Base-by-base conservation (phyloP, 208 protist genomes). In the Wallacemonas sp. region DNA sequence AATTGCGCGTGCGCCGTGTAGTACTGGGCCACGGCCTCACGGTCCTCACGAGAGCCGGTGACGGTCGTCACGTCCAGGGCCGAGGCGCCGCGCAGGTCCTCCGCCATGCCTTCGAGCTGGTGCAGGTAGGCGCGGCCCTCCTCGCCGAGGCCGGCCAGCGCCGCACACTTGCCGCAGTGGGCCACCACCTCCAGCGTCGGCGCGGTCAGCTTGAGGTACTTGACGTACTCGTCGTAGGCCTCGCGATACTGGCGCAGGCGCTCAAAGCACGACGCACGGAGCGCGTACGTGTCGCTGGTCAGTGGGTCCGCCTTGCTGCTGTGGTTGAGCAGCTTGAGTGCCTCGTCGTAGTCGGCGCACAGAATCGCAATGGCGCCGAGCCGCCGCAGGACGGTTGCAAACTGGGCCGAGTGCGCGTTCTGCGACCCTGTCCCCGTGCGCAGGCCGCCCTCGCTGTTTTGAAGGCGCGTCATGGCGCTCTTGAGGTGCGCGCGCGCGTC, bases 221-320 rank as follows among this genome's bases (percentile, higher is more conserved):
- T 94, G 45, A 81, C 74, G 65, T 89, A 94, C 74, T 96, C 87
- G 26, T 81, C 79, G 61, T 82, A 91, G 20, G 91, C 91, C 44
- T 70, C 61, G 0, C 55, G 46, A 33, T 76, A 71, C 45, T 74
- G 70, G 14, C 62, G 62, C 29, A 94, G 64, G 20, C 77, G 61
- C 75, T 93, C 91, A n/a, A 82, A 83, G 71, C 91, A 96, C 18
- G 81, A 71, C 23, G 81, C 91, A 54, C 91, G 85, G 42, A 93
- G 65, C 32, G 79, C 76, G 66, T 94, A 96, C 44, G 70, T 81
- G 22, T 85, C 76, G 20, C 84, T 63, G n/a, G 65, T 74, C 10
- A 93, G 70, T 1, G 91, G 91, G 39, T 93, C 78, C 1, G 82
- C 76, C 42, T 79, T 72, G 59, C 74, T 79, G 72, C 86, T 86